Conservation (phyloP, 352 stramenopile species). For the Phytophthora tentaculata region DNA sequence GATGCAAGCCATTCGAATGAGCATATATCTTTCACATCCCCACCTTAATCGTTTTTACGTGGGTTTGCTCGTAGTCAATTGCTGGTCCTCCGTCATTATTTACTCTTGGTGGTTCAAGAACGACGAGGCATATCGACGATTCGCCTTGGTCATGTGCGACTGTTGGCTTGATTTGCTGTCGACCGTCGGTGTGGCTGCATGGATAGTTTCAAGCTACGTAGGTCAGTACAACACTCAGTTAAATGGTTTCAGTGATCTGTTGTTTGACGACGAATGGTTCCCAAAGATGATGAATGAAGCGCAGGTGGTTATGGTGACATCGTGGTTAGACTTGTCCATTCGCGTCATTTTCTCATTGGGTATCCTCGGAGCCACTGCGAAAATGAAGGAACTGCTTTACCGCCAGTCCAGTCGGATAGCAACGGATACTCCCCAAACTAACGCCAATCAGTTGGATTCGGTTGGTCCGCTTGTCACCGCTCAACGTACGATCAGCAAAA, state of each 20-base stretch:
- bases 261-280: background rate
- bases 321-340: background rate
- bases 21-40: background rate
- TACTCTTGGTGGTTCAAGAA: background rate
- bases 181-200: background rate
- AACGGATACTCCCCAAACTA: background rate
- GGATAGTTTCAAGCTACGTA: background rate
- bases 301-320: background rate
- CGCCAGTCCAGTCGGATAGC: background rate
- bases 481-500: background rate
- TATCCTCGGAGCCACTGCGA: background rate
- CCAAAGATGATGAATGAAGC: background rate
- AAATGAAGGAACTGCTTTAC: background rate
- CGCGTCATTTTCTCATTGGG: background rate
- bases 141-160: background rate
- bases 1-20: background rate
- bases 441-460: background rate
- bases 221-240: background rate
- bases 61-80: background rate
- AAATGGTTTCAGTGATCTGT: background rate
- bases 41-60: background rate
- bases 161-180: background rate
- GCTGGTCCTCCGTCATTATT: background rate
- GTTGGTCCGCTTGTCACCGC: background rate
- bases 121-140: background rate